Evolutionary conservation across 345 rosid genomes (phyloP), one percentile per base, ranked within the genome.

Genomic region (Kandelia obovata): DNA sequence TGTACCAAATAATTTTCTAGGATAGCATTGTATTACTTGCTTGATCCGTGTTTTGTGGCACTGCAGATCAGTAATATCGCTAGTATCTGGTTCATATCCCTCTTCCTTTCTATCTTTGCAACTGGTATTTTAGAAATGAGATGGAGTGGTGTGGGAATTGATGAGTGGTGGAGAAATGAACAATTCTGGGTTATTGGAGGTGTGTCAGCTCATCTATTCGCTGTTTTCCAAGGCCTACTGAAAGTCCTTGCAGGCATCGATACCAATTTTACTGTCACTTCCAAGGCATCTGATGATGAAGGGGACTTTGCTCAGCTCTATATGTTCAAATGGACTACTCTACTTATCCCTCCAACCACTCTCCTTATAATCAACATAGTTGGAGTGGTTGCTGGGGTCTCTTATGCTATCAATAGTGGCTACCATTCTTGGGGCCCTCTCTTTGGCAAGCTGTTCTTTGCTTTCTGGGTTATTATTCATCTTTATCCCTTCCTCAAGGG

Each of bases 111-210:
- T 19, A 79, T 79, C 64, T 71, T 83, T 53, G 77, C 83, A 9
- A 77, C 84, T 32, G 81, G 80, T 71, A 70, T 83, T 39, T 62
- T 83, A 27, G 84, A 83, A 65, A 81, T 79, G 87, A 76, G 78
- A 70, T 81, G 87, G 87, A 77, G 84, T 39, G 76, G 81, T 6
- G 77, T 79, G 27, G 69, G 80, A 30, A 79, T 84, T 2, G 80
- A 81, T 10, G 87, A 81, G 57, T 79, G 85, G 85, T 84, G 87
- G 87, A 79, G 83, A 64, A 79, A 73, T 21, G 82, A 81, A 58
- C 87, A 83, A 71, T 79, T 83, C 59, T 81, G 83, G 81, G 79
- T 81, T 13, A 83, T 81, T 19, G 83, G 79, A n/a, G 78, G 81
- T 0, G 81, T 80, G 67, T 83, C 83, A 11, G 77, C 84, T 17